Percentiles rank a stretch among this genome's conserved stretches.
These are phyloP conservation scores for Euphorbia peplus DNA, from an alignment of 345 rosid species.

Conservation along the genomic window DNA sequence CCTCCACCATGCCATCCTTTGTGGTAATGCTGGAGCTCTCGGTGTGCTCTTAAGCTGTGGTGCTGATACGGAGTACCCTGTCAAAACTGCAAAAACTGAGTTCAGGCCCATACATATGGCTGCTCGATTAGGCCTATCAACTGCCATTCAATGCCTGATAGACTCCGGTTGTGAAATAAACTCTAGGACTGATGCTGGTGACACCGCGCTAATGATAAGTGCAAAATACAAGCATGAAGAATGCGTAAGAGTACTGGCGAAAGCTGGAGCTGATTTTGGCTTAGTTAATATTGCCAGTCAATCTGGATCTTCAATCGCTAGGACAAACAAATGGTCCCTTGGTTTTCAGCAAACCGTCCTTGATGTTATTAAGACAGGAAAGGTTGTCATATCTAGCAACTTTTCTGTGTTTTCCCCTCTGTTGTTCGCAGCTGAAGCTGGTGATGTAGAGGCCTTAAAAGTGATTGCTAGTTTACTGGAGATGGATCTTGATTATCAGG, in stretches of 20 bases:
- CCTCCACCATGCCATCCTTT: conserved; percentile 91
- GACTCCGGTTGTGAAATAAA: conserved; percentile 62
- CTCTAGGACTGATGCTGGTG: conserved; percentile 68
- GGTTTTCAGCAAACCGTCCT: conserved; percentile 62
- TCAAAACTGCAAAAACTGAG: conserved; percentile 45
- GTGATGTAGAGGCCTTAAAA: conserved; percentile 65
- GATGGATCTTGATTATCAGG: conserved; percentile 67
- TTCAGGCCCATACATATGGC: conserved; percentile 82
- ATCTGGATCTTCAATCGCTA: conserved; percentile 53
- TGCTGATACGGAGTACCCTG: conserved; percentile 54
- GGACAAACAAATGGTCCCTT: conserved; percentile 55
- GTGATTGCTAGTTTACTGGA: conserved; percentile 39
- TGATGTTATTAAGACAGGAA: conserved; percentile 51
- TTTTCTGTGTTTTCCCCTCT: conserved; percentile 55
- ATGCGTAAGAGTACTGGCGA: conserved; percentile 56
- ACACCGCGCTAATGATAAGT: conserved; percentile 75
- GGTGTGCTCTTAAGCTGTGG: conserved; percentile 61
- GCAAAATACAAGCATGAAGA: conserved; percentile 54
- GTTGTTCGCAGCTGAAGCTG: conserved; percentile 57
- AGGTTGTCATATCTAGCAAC: conserved; percentile 58
- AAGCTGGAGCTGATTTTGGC: conserved; percentile 87
- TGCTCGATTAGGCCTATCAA: conserved; percentile 56
- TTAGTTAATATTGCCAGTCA: conserved; percentile 46
- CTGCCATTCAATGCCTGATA: conserved; percentile 51
- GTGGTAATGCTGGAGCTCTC: conserved; percentile 70